Percentiles rank a stretch among this genome's conserved stretches.
Evolutionary conservation across 2,329 filamentous ascomycete species (phyloP).

Genomic region (Phaeosphaeria sp.): DNA sequence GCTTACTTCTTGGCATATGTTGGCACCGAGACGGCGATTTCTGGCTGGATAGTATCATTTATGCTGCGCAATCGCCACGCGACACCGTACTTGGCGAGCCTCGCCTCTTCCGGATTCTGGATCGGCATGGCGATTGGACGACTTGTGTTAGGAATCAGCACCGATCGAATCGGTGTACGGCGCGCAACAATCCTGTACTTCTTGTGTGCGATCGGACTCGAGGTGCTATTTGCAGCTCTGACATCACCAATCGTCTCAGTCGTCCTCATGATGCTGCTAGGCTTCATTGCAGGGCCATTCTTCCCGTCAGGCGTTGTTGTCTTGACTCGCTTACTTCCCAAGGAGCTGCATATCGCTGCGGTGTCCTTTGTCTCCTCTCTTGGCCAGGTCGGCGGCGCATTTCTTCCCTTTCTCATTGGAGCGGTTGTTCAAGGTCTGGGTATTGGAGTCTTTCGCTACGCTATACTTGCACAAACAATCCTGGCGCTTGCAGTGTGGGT

Average conservation of each 20-base stretch:
- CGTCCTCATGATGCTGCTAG: constrained; percentile 40
- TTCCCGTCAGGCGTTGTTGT: constrained; percentile 53
- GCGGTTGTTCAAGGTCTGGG: constrained; percentile 49
- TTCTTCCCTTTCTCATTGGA: constrained; percentile 54
- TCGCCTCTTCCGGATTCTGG: constrained; percentile 55
- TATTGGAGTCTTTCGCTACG: constrained; percentile 47
- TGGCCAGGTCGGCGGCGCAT: constrained; percentile 53
- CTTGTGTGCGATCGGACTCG: constrained; percentile 20
- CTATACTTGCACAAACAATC: constrained; percentile 29
- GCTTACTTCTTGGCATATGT: constrained; percentile 54
- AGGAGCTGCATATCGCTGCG: constrained; percentile 50
- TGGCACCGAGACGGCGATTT: constrained; percentile 54
- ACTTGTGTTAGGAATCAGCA: constrained; percentile 32
- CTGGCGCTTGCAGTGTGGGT: constrained; percentile 33
- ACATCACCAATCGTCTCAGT: constrained; percentile 32
- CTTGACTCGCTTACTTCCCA: constrained; percentile 46
- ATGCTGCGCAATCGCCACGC: constrained; percentile 51
- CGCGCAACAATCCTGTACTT: constrained; percentile 36
- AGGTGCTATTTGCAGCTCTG: constrained; percentile 28
- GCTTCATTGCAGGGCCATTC: constrained; percentile 52
- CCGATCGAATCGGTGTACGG: constrained; percentile 36
- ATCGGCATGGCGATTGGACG: constrained; percentile 53
- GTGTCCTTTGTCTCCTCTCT: constrained; percentile 55
- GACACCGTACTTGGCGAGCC: constrained; percentile 45
- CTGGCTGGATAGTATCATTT: constrained; percentile 56